These are phyloP conservation scores for Trichoderma gamsii DNA, from an alignment of 495 filamentous ascomycete genomes.

Conservation along the genomic window DNA sequence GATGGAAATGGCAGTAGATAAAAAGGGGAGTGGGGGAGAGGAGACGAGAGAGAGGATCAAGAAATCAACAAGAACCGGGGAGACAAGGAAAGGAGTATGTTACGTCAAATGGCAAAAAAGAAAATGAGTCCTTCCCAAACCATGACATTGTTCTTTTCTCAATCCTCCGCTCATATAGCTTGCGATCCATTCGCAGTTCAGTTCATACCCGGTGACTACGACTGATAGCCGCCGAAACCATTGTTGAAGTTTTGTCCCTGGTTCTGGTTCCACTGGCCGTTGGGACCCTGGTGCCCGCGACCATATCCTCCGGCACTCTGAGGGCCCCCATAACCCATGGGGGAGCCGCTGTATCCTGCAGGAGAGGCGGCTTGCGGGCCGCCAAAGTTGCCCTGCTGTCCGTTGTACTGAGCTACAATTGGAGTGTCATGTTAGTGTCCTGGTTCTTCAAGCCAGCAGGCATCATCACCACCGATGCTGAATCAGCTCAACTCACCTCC, in stretches of 20 bases:
- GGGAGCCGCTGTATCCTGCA: constrained; percentile 58
- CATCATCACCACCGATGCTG: constrained; percentile 46
- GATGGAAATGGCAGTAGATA: constrained; percentile 22
- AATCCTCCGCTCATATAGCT: constrained; percentile 1
- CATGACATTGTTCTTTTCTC: background rate
- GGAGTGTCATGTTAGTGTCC: constrained; percentile 18
- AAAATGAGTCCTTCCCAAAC: constrained; percentile 15
- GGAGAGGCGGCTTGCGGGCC: constrained; percentile 53
- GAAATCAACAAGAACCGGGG: constrained; percentile 9
- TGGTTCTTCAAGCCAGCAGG: background rate
- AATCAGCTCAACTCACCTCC: constrained; percentile 46
- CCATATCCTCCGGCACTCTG: constrained; percentile 75
- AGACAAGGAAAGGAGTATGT: background rate
- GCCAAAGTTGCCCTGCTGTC: constrained; percentile 46
- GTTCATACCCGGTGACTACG: constrained; percentile 29
- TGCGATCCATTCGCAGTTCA: background rate
- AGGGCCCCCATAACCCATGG: constrained; percentile 54
- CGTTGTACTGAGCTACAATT: constrained; percentile 42
- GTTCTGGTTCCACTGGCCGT: constrained; percentile 67
- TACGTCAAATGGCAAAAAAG: constrained; percentile 12
- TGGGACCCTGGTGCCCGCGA: constrained; percentile 69
- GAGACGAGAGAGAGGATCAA: constrained; percentile 27
- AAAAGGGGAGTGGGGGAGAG: constrained; percentile 13
- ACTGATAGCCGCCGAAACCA: constrained; percentile 56
- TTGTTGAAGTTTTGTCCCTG: constrained; percentile 52